These are phyloP conservation scores for Cutaneotrichosporon arboriforme DNA, from an alignment of 1,284 basidiomycete genomes.

Conservation along the genomic window DNA sequence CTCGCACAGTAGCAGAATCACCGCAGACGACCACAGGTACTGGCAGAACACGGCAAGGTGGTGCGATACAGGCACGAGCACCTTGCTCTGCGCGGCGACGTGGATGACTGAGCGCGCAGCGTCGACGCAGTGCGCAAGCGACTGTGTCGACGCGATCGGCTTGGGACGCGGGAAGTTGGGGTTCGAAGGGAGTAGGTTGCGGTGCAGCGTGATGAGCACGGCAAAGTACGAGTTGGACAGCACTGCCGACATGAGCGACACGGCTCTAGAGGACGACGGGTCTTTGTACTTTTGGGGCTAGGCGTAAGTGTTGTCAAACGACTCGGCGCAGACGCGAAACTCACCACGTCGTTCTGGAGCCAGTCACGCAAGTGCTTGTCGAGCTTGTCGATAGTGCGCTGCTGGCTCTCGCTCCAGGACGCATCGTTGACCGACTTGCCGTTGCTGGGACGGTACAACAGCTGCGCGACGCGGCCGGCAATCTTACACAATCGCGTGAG, in stretches of 20 bases:
- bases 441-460: conserved; percentile 40
- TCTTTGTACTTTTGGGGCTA: conserved; percentile 62
- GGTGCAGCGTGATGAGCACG: conserved; percentile 77
- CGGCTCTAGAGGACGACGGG: conserved; percentile 29
- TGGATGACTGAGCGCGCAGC: conserved; percentile 55
- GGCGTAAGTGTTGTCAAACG: too few species aligned
- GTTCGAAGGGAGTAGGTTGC: conserved; percentile 62
- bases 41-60: conserved; percentile 87
- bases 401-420: conserved; percentile 65
- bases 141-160: conserved; percentile 42
- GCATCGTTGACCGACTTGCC: conserved; percentile 52
- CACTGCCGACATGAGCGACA: conserved; percentile 65
- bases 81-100: conserved; percentile 75
- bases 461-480: conserved; percentile 61
- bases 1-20: conserved; percentile 77
- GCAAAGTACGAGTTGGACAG: conserved; percentile 85
- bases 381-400: conserved; percentile 66
- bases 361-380: conserved; percentile 70
- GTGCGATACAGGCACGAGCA: conserved; percentile 77
- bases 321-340: too few species aligned
- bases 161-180: conserved; percentile 40
- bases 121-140: conserved; percentile 41
- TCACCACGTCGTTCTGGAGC: conserved; percentile 59
- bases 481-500: conserved; percentile 73
- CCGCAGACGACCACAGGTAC: conserved; percentile 81